Base-by-base conservation (phyloP, 148 eudicot species). In the Rheum nobile region DNA sequence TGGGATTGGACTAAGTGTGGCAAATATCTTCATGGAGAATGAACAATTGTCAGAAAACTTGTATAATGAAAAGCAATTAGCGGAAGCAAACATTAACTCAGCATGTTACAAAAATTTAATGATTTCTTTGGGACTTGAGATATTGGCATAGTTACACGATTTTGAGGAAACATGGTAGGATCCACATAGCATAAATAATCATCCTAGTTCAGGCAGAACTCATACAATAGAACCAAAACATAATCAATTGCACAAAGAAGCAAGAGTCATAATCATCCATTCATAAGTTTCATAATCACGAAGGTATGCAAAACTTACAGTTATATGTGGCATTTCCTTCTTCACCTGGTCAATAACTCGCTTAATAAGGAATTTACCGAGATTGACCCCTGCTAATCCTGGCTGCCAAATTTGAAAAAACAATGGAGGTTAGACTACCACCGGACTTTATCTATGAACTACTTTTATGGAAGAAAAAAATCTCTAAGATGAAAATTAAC, bases 1-100 rank as follows among this genome's bases (percentile, higher is more conserved):
- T 11, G 97, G 97, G 73, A 95, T 90, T 43, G 99, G 99, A 79
- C 99, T 95, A 44, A 95, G 91, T 21, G 99, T 95, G 77, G 97
- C 92, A 83, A 95, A 91, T 74, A 82, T 86, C 99, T 95, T 77
- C 65, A 74, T 41, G 65, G 65, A 37, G 52, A 43, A 73, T 67
- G 67, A 57, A 34, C 44, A 47, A 34, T 54, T 68, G 47, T 74
- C 70, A 82, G 39, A 72, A 10, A 39, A 42, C 16, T 43, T 26
- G 74, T 21, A 19, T 35, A 26, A 68, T 34, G 72, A 68, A 35
- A 39, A 68, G 67, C 5, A 57, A 57, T 17, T 34, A 68, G 44
- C 12, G 8, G 43, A 68, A 37, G 26, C 72, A 34, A 69, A 69
- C 24, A 61, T 61, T 26, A 61, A 61, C 35, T 5, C 35, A 31